Conservation (phyloP, 2,329 filamentous ascomycete species). For the Epichloe uncinata region DNA sequence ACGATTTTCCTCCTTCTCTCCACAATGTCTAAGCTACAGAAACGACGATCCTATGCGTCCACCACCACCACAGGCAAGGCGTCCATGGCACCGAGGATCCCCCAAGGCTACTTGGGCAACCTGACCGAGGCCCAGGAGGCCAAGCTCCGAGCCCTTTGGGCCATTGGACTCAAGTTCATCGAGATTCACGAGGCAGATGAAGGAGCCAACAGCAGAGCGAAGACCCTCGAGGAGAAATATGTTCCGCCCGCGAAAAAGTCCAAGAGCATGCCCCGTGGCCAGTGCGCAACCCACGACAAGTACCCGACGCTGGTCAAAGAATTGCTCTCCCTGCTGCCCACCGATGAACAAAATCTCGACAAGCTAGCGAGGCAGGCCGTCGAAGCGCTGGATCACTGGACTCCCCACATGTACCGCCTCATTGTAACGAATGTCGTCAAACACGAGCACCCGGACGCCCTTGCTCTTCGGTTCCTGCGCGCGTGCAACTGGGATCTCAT, state of each 20-base stretch:
- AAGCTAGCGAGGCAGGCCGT: slow-evolving; percentile 71
- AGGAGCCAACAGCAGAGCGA: slow-evolving; percentile 12
- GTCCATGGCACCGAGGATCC: not conserved
- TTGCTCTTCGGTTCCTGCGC: slow-evolving; percentile 63
- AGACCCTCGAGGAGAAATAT: slow-evolving; percentile 19
- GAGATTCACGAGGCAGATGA: slow-evolving; percentile 31
- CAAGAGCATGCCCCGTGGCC: slow-evolving; percentile 47
- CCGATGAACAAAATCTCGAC: slow-evolving; percentile 66
- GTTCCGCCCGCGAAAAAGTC: slow-evolving; percentile 16
- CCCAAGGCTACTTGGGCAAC: slow-evolving; percentile 36
- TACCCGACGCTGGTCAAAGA: slow-evolving; percentile 17
- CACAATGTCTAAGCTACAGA: slow-evolving; percentile 2
- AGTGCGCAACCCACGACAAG: slow-evolving; percentile 44
- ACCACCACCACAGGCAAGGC: not conserved
- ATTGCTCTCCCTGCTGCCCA: slow-evolving; percentile 22
- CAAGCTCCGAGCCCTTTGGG: slow-evolving; percentile 75
- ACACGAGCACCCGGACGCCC: slow-evolving; percentile 73
- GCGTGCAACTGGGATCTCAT: slow-evolving; percentile 84
- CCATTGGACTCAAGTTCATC: slow-evolving; percentile 56
- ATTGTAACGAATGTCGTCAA: slow-evolving; percentile 85
- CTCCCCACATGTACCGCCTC: slow-evolving; percentile 58
- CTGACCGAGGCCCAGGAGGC: slow-evolving; percentile 68
- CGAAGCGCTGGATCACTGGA: slow-evolving; percentile 57
- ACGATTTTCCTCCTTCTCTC: too few relatives aligned
- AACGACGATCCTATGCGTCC: not conserved